Evolutionary conservation across 208 protist genomes (phyloP), one percentile per base, ranked within the genome.

Genomic region (Strigomonas culicis): DNA sequence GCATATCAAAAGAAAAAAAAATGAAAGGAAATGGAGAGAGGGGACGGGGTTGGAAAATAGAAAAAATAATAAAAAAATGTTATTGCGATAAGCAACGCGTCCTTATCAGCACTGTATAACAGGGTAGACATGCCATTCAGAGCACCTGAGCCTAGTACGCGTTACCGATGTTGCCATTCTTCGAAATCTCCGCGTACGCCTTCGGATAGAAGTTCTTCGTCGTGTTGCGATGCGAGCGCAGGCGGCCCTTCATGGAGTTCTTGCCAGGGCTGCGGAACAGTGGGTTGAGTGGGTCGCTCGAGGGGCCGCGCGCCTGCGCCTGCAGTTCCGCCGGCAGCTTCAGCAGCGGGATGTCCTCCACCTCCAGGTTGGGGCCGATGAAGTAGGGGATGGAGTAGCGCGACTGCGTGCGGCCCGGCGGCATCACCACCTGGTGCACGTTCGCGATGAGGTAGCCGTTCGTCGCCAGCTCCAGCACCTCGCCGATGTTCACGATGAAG

Each of bases 341-440:
- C 49, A 66, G 49, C 28, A 66, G 46, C 19, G 61, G 61, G n/a
- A 66, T 22, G 13, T 56, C 61, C 1, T 22, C 22, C 17, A 27
- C 13, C 1, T 28, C 43, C 1, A 66, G 43, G n/a, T 25, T 58
- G 43, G 61, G 28, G 21, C 43, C 22, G 22, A 66, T 30, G 50
- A 66, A 66, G 44, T 49, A 66, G 4, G 61, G 61, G 50, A 66
- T 66, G 49, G 24, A 44, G 61, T 66, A 66, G 32, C 61, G 61
- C 30, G 24, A 11, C 43, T 52, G 24, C 19, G 25, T 53, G 17
- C 24, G 2, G 61, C 25, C 21, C 2, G 61, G 61, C 25, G n/a
- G 24, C 55, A 44, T 46, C 31, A 58, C 46, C 22, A 66, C 61
- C 21, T 58, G 61, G 44, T 66, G 61, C 10, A 58, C 36, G 61